phyloP scores from a whole-genome alignment of 208 protist species.

The Leishmania tarentolae region DNA sequence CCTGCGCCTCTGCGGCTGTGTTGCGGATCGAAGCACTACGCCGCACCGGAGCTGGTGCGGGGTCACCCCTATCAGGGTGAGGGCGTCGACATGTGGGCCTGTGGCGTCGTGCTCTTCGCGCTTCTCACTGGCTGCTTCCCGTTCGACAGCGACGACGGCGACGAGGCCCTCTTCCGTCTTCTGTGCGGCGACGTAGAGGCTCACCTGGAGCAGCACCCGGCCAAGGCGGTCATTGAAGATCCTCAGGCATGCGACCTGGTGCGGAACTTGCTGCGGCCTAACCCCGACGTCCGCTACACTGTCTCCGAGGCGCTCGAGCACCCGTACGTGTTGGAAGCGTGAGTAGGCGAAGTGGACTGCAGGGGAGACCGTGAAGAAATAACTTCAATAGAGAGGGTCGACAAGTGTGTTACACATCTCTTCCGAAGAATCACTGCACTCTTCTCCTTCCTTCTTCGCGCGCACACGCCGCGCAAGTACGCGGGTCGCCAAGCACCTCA shows the following conservation, averaged over 20 bases:
- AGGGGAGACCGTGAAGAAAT: neutral
- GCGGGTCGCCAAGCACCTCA: neutral
- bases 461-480: neutral
- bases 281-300: conserved; percentile 51
- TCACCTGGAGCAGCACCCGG: conserved; percentile 48
- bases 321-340: conserved; percentile 42
- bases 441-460: neutral
- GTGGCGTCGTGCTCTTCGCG: conserved; percentile 95
- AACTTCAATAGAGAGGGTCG: neutral
- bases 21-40: conserved; percentile 88
- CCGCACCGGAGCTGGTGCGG: conserved; percentile 93
- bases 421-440: neutral
- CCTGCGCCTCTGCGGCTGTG: conserved; percentile 52
- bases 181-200: conserved; percentile 45
- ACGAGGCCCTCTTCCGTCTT: conserved; percentile 49
- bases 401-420: neutral
- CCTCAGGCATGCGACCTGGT: conserved; percentile 63
- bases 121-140: conserved; percentile 90
- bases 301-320: conserved; percentile 68
- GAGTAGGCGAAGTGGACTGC: neutral
- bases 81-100: conserved; percentile 95
- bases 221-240: conserved; percentile 46
- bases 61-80: conserved; percentile 87
- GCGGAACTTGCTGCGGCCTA: conserved; percentile 58
- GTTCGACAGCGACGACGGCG: conserved; percentile 67